Evolutionary conservation across 441 rosid genomes (phyloP), one percentile per base, ranked within the genome.

Genomic region (Erysimum cheiri): DNA sequence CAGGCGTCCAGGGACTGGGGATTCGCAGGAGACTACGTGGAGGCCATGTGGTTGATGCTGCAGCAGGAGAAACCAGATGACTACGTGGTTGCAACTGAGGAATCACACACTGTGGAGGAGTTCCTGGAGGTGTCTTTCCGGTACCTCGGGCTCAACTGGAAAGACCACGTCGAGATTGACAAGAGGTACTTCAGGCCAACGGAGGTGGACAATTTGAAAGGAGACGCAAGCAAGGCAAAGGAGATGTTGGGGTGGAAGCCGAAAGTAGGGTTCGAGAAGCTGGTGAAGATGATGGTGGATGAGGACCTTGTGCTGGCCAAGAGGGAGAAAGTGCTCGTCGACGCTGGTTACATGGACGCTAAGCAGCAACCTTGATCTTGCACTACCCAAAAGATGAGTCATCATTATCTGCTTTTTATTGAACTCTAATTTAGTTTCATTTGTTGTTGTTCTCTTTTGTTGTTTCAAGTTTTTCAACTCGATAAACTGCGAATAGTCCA

Each of bases 1-100:
- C 85, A 85, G 69, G 96, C 97, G 12, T 85, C 98, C 10, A 79
- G 98, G 70, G 97, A 94, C 35, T 94, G 97, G 97, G 97, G 97
- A 0, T 94, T 94, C 36, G 87, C 85, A 0, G 85, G 83, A 54
- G 87, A 83, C 33, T 83, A 81, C n/a, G 85, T 77, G 11, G 83
- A 83, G 77, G 87, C 85, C 10, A 83, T 83, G 85, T 83, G 87
- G 87, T 12, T 78, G 89, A 94, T 94, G 98, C 63, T 94, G 66
- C 98, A 94, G 84, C 92, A 92, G 54, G 98, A 90, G 78, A 87
- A 88, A 75, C 87, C 96, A 0, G 94, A 88, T 46, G 97, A 92
- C 68, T 94, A 92, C 58, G 98, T 93, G 40, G 96, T 94, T 13
- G 98, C 97, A 4, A 94, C 98, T 2, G 98, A 94, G 87, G 96